Conservation (phyloP, 345 rosid species). For the Eucalyptus cloeziana region DNA sequence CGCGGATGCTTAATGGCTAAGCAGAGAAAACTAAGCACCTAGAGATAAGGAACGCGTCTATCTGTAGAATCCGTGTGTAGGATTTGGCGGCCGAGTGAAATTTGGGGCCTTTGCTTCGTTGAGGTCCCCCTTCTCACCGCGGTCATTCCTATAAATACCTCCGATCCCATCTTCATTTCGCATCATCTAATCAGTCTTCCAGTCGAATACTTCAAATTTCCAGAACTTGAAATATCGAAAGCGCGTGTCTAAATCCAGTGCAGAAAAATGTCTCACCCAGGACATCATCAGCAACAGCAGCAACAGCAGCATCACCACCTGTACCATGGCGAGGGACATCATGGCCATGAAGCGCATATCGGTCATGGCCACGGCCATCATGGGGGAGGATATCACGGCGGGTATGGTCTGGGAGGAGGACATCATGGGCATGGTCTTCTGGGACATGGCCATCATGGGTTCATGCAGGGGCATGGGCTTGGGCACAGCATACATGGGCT, state of each 20-base stretch:
- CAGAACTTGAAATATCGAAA: neutral
- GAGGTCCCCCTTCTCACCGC: neutral
- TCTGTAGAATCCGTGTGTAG: neutral
- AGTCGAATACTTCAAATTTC: neutral
- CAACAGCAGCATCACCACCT: neutral
- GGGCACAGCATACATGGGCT: neutral
- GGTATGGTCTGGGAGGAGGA: neutral
- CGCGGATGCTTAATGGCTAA: neutral
- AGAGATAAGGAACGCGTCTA: neutral
- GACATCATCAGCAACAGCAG: neutral
- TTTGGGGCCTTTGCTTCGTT: neutral
- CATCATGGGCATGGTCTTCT: neutral
- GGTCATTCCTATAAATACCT: neutral
- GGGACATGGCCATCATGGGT: neutral
- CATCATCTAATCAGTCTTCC: neutral
- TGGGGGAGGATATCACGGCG: neutral
- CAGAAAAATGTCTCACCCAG: neutral
- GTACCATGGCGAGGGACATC: neutral
- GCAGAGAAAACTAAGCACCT: neutral
- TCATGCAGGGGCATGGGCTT: neutral
- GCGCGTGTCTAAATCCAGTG: neutral
- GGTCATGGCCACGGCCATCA: neutral
- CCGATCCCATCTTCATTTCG: neutral
- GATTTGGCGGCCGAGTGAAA: neutral
- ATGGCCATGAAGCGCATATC: neutral